Percentiles rank a stretch among this genome's conserved stretches.
Evolutionary conservation across 139 green algal genomes (phyloP).

Genomic region (Chlorella sp.): DNA sequence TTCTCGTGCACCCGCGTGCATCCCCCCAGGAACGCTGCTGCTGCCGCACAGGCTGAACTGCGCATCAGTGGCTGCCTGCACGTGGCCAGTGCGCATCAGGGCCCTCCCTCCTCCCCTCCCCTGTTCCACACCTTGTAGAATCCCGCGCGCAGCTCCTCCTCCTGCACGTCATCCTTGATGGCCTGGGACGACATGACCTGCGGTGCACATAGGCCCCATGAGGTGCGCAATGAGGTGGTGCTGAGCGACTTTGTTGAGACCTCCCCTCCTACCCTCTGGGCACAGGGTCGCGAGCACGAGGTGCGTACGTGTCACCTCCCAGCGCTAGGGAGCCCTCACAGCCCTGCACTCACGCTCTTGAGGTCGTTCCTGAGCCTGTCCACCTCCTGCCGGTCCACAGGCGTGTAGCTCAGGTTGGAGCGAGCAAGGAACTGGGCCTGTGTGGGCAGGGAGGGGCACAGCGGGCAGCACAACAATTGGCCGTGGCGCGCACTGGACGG

Average conservation of each 20-base stretch:
- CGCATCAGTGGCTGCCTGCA: too few species aligned
- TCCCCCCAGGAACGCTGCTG: too few species aligned
- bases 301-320: too few species aligned
- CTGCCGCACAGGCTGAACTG: too few species aligned
- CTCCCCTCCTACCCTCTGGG: too few species aligned
- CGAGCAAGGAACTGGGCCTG: slow-evolving; percentile 58
- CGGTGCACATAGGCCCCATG: not conserved
- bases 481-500: not conserved
- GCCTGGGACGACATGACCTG: slow-evolving; percentile 1
- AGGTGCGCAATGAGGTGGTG: not conserved
- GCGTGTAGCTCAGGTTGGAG: slow-evolving; percentile 49
- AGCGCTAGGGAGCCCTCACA: too few species aligned
- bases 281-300: too few species aligned
- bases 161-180: not conserved
- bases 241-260: too few species aligned
- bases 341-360: slow-evolving; percentile 13
- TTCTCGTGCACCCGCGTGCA: too few species aligned
- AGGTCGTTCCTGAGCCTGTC: slow-evolving; percentile 42
- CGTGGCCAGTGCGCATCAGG: too few species aligned
- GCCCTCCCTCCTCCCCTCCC: too few species aligned
- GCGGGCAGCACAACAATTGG: slow-evolving; percentile 3
- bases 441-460: slow-evolving; percentile 2
- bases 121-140: slow-evolving; percentile 10
- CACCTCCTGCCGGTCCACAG: slow-evolving; percentile 36
- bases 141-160: not conserved